Evolutionary conservation across 192 early-diverging fungal species (phyloP).

Genomic region (Spinellus fusiger): DNA sequence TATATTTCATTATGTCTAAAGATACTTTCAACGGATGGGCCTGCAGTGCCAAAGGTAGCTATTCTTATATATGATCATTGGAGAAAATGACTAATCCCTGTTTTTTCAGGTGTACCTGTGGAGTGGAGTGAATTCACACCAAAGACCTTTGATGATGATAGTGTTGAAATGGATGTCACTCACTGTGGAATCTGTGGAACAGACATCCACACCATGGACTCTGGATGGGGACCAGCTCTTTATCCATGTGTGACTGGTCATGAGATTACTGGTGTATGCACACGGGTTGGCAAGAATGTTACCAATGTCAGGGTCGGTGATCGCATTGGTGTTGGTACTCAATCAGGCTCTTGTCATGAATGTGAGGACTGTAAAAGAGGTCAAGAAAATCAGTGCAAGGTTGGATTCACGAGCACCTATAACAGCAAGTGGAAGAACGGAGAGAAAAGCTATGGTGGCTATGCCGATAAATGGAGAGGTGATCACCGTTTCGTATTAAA

Average conservation of each 20-base stretch:
- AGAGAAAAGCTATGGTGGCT: constrained; percentile 39
- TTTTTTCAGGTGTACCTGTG: too few species aligned
- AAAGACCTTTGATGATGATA: constrained; percentile 27
- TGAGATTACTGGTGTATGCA: constrained; percentile 42
- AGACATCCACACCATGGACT: constrained; percentile 60
- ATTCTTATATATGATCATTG: too few species aligned
- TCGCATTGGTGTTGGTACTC: too few species aligned
- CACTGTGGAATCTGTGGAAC: constrained; percentile 70
- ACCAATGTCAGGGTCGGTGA: constrained; percentile 32
- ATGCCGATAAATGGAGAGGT: constrained; percentile 36
- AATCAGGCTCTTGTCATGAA: too few species aligned
- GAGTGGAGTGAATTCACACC: too few species aligned
- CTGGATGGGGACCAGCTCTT: constrained; percentile 43
- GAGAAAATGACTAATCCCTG: too few species aligned
- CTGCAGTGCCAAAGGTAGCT: not conserved
- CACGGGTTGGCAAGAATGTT: constrained; percentile 26
- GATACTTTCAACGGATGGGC: constrained; percentile 9
- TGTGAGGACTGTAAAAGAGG: too few species aligned
- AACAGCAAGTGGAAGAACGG: constrained; percentile 41
- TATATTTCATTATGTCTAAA: constrained; percentile 15
- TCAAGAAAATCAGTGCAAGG: too few species aligned
- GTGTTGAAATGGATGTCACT: constrained; percentile 34
- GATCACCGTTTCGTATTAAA: constrained; percentile 57
- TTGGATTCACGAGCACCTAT: constrained; percentile 45
- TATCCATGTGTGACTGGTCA: constrained; percentile 41